Percentiles rank a stretch among this genome's conserved stretches.
These are phyloP conservation scores for Solanum rostratum DNA, from an alignment of 257 asterid species.

Conservation along the genomic window DNA sequence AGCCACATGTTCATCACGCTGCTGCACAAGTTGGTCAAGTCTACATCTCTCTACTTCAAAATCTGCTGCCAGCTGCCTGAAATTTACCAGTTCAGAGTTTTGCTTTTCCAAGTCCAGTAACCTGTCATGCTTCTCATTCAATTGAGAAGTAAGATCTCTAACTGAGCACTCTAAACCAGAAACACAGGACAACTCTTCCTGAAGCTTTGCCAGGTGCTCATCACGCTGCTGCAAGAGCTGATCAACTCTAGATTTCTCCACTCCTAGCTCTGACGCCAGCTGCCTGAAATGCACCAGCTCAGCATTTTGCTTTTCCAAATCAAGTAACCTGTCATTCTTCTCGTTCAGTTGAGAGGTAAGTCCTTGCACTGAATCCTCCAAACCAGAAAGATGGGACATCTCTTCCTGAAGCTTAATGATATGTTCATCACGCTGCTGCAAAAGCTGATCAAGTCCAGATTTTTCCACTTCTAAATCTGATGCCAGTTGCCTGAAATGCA, in stretches of 20 bases:
- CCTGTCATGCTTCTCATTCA: slow-evolving; percentile 29
- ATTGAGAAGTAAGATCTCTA: slow-evolving; percentile 39
- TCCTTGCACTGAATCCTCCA: slow-evolving; percentile 38
- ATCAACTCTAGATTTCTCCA: slow-evolving; percentile 46
- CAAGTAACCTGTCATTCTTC: slow-evolving; percentile 22
- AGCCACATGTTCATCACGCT: slow-evolving; percentile 28
- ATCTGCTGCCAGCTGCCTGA: slow-evolving; percentile 36
- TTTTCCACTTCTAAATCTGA: slow-evolving; percentile 53
- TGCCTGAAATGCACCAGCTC: slow-evolving; percentile 40
- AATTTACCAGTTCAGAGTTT: slow-evolving; percentile 35
- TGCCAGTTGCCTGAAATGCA: slow-evolving; percentile 31
- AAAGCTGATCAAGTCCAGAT: slow-evolving; percentile 33
- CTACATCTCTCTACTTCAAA: slow-evolving; percentile 53
- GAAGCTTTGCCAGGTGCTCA: slow-evolving; percentile 26
- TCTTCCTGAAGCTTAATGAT: slow-evolving; percentile 29
- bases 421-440: slow-evolving; percentile 29
- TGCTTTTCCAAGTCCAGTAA: slow-evolving; percentile 26
- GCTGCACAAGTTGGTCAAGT: slow-evolving; percentile 32
- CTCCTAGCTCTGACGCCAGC: slow-evolving; percentile 39
- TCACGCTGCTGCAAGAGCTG: slow-evolving; percentile 38
- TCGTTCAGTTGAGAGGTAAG: slow-evolving; percentile 39
- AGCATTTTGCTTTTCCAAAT: slow-evolving; percentile 31
- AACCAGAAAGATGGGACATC: slow-evolving; percentile 18
- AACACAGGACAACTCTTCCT: slow-evolving; percentile 20
- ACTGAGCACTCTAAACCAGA: slow-evolving; percentile 35